These are phyloP conservation scores for Colletotrichum siamense DNA, from an alignment of 2,329 filamentous ascomycete species.

Conservation along the genomic window DNA sequence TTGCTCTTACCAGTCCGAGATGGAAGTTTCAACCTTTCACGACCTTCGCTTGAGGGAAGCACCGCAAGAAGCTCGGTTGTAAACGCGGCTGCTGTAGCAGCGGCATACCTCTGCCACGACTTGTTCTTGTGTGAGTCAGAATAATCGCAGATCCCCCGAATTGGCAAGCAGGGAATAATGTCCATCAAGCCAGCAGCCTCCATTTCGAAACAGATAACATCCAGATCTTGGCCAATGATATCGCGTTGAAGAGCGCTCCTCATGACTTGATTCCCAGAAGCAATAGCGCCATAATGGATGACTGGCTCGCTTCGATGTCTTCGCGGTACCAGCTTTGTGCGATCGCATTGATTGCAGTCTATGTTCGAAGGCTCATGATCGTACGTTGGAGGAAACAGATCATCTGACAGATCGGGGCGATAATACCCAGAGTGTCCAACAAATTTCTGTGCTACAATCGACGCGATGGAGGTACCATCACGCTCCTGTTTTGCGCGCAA, in stretches of 20 bases:
- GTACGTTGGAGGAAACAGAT: neutral
- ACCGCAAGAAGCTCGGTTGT: constrained; percentile 18
- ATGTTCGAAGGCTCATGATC: neutral
- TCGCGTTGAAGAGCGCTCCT: constrained; percentile 34
- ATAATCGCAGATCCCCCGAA: constrained; percentile 42
- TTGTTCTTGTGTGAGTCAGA: constrained; percentile 43
- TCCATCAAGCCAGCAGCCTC: constrained; percentile 28
- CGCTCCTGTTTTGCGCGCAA: constrained; percentile 1
- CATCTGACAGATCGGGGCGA: neutral
- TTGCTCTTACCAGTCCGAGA: neutral
- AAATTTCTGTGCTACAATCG: neutral
- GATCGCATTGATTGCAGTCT: neutral
- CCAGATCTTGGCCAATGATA: constrained; percentile 13
- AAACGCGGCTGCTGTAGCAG: constrained; percentile 33
- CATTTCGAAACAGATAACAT: constrained; percentile 29
- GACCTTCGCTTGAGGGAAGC: rapidly evolving
- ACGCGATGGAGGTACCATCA: neutral
- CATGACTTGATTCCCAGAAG: constrained; percentile 38
- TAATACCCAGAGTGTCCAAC: neutral
- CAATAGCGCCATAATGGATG: constrained; percentile 25
- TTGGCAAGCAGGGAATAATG: constrained; percentile 31
- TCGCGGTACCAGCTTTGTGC: neutral
- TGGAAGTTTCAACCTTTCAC: rapidly evolving
- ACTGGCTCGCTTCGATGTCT: neutral
- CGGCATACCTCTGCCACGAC: constrained; percentile 37